Base-by-base conservation (phyloP, 2,329 filamentous ascomycete genomes). In the Alternaria panax region DNA sequence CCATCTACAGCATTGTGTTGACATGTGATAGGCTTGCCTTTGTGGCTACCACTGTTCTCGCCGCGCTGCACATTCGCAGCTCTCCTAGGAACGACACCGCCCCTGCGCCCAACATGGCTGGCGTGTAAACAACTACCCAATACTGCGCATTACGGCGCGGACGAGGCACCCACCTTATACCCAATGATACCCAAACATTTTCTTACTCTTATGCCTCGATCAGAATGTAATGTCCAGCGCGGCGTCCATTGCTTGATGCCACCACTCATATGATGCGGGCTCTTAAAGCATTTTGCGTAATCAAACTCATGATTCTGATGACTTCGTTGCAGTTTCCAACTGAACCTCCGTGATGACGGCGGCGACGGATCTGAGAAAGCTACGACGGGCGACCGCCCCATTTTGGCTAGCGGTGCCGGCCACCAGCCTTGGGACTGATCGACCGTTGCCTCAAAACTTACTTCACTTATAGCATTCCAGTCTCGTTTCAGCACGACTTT, bases 31-130 rank as follows among this genome's bases (percentile, higher is more conserved):
- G 84, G 84, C 67, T 82, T n/a, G 69, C 81, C 6, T 88, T 87
- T 64, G 73, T 80, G 2, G 78, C 77, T 20, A 86, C 85, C 1
- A 83, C 80, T 1, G 76, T 81, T 9, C 73, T 86, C 48, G 80
- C 84, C 4, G 75, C 79, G 3, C 65, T 86, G 27, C 82, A 83
- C 54, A 77, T 84, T 43, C 75, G 81, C 62, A 75, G 79, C 18
- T 80, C 79, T 12, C 70, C 74, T 30, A 72, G 70, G 56, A 62
- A 64, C 57, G 65, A 76, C 46, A 72, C 67, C n/a, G 64, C 71
- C 18, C 66, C 75, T 7, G 72, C 73, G 18, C 78, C 78, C 16
- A 63, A 74, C 54, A 78, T 79, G 69, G 75, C 80, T 60, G 76
- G 75, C 48, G 78, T 78, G 30, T 80, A 71, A 71, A 48, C 27